Conservation (phyloP, 1,284 basidiomycete genomes). For the Spongispora temasekensis region DNA sequence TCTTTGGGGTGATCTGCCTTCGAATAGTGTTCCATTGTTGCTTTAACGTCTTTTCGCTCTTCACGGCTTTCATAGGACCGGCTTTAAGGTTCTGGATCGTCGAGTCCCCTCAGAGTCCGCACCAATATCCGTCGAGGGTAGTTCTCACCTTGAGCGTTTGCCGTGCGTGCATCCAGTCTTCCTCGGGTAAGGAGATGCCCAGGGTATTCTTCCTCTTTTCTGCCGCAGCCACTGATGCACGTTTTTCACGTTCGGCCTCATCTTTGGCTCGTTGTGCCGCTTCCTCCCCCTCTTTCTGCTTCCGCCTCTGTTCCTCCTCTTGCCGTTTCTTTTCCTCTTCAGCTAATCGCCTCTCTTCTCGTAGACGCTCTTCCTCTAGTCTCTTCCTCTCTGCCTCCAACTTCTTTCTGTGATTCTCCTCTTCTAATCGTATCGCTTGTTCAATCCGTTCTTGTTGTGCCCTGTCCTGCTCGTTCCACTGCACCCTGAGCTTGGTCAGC, state of each 20-base stretch:
- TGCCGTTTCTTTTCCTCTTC: conserved; percentile 32
- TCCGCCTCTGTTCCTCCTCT: conserved; percentile 41
- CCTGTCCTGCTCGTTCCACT: conserved; percentile 55
- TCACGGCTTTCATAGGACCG: conserved; percentile 74
- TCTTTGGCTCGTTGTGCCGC: conserved; percentile 38
- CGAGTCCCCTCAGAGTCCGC: conserved; percentile 25
- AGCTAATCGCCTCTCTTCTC: conserved; percentile 40
- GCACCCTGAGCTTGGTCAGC: conserved; percentile 45
- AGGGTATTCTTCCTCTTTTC: conserved; percentile 38
- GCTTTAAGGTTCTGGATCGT: conserved; percentile 63
- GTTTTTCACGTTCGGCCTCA: conserved; percentile 33
- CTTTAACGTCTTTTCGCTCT: conserved; percentile 59
- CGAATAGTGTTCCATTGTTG: conserved; percentile 65
- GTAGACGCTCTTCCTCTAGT: conserved; percentile 46
- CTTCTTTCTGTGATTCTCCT: conserved; percentile 55
- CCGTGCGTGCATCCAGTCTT: conserved; percentile 72
- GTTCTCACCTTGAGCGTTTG: conserved; percentile 56
- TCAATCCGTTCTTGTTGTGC: conserved; percentile 63
- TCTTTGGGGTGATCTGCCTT: conserved; percentile 85
- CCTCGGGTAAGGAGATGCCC: conserved; percentile 53
- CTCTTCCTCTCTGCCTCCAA: conserved; percentile 53
- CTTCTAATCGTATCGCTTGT: conserved; percentile 60
- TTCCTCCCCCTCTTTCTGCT: conserved; percentile 39
- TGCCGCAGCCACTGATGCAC: conserved; percentile 36
- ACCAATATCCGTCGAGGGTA: conserved; percentile 14